Percentiles rank a stretch among this genome's conserved stretches.
Evolutionary conservation across 371 early-diverging fungal genomes (phyloP).

Genomic region (Amoeboaphelidium protococcarum): DNA sequence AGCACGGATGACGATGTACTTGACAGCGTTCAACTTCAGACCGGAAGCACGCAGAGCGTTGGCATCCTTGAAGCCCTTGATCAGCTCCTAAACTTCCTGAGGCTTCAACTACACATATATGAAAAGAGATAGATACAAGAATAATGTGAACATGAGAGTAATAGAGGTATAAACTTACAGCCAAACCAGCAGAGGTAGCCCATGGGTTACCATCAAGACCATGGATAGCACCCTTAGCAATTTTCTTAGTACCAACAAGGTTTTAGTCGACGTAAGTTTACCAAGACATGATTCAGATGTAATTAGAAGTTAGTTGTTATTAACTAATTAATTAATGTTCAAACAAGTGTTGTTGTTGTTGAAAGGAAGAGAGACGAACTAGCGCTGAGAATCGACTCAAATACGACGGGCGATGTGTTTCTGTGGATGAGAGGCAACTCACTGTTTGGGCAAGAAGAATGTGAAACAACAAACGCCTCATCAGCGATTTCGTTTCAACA

Average conservation of each 20-base stretch:
- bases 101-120: slow-evolving; percentile 22
- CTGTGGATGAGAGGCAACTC: too few relatives aligned
- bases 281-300: slow-evolving; percentile 37
- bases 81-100: slow-evolving; percentile 26
- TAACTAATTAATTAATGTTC: too few relatives aligned
- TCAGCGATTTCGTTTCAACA: too few relatives aligned
- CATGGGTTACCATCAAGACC: slow-evolving; percentile 48
- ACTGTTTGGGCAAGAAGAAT: too few relatives aligned
- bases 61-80: slow-evolving; percentile 32
- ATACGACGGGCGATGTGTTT: too few relatives aligned
- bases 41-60: slow-evolving; percentile 29
- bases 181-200: slow-evolving; percentile 45
- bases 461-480: too few relatives aligned
- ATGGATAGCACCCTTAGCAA: slow-evolving; percentile 38
- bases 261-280: slow-evolving; percentile 59
- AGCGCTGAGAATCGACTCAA: too few relatives aligned
- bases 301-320: too few relatives aligned
- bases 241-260: slow-evolving; percentile 45
- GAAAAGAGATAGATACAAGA: slow-evolving; percentile 34
- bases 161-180: slow-evolving; percentile 11
- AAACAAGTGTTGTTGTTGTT: too few relatives aligned
- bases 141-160: too few relatives aligned
- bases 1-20: slow-evolving; percentile 40
- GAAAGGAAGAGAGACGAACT: too few relatives aligned
- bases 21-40: slow-evolving; percentile 24